Base-by-base conservation (phyloP, 2,329 filamentous ascomycete genomes). In the Parastagonospora avenae region DNA sequence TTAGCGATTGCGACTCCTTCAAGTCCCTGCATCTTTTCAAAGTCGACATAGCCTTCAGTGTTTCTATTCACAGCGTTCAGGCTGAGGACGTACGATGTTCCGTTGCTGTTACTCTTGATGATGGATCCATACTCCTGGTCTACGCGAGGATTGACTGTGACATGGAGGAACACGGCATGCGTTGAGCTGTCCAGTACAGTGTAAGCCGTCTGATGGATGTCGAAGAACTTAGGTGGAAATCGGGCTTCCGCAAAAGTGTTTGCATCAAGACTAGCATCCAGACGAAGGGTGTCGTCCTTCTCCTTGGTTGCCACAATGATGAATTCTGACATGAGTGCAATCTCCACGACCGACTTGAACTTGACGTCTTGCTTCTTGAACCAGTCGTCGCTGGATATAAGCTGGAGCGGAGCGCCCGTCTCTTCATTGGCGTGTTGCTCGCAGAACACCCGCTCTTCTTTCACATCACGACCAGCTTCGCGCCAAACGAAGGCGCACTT, bases 51-150 rank as follows among this genome's bases (percentile, higher is more conserved):
- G 37, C 87, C 92, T 2, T 72, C 63, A 10, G 82, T 77, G 68
- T 97, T 86, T 62, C 91, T 85, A 74, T 97, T 97, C 68, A 97
- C 91, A 15, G 85, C 85, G 42, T 84, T 79, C 19, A 94, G 80
- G 73, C 90, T 95, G 58, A 96, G 79, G 10, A 96, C 90, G 67
- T 97, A 99, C 1, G 90, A 94, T 0, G 94, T 99, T 46, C 94
- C 94, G 69, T 99, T 97, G 64, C 92, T 97, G 78, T 99, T 99
- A 69, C 92, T 97, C 83, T 97, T 99, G 75, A 99, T 85, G 62
- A 99, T 91, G 19, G 89, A 88, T 32, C 94, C 94, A 63, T 90
- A 92, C 52, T 89, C 84, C 43, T 83, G 84, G 14, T 85, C 87
- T 43, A 79, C 71, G 3, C 79, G 78, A 35, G 82, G 82, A 64